A percentile compares a stretch with the other conserved stretches of the same genome.
phyloP scores from a whole-genome alignment of 176 grass and related monocot species.

The Pharus latifolius region DNA sequence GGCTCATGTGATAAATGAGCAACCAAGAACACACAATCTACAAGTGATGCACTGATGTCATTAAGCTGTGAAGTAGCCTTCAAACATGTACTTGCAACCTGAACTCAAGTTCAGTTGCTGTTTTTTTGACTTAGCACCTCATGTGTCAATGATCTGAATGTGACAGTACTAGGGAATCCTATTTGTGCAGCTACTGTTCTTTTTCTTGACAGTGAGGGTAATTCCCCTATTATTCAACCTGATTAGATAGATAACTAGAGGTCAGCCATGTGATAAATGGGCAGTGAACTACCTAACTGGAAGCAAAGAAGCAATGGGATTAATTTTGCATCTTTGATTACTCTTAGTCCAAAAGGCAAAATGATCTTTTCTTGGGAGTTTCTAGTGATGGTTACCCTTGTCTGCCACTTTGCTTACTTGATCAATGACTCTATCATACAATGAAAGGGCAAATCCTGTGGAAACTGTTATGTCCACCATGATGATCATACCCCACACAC shows the following conservation, averaged over 20 bases:
- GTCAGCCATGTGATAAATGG: conserved; percentile 16
- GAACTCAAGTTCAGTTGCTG: conserved; percentile 17
- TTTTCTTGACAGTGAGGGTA: background rate
- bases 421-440: conserved; percentile 9
- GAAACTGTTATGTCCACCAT: background rate
- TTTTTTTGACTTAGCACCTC: background rate
- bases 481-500: no score
- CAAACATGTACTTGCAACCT: conserved; percentile 15
- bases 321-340: no score
- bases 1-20: conserved; percentile 1
- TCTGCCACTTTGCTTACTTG: conserved; percentile 32
- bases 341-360: conserved; percentile 37
- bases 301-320: conserved; percentile 13
- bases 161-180: conserved; percentile 6
- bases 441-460: conserved; percentile 6
- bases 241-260: background rate
- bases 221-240: background rate
- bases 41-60: conserved; percentile 8
- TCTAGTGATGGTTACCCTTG: conserved; percentile 24
- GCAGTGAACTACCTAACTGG: conserved; percentile 8
- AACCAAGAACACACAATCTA: conserved; percentile 4
- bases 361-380: conserved; percentile 18
- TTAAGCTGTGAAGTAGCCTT: background rate
- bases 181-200: background rate
- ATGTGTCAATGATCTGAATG: background rate